These are phyloP conservation scores for Pseudisothecium myosuroides DNA, from an alignment of 225 moss, liverwort and hornwort species.

Conservation along the genomic window DNA sequence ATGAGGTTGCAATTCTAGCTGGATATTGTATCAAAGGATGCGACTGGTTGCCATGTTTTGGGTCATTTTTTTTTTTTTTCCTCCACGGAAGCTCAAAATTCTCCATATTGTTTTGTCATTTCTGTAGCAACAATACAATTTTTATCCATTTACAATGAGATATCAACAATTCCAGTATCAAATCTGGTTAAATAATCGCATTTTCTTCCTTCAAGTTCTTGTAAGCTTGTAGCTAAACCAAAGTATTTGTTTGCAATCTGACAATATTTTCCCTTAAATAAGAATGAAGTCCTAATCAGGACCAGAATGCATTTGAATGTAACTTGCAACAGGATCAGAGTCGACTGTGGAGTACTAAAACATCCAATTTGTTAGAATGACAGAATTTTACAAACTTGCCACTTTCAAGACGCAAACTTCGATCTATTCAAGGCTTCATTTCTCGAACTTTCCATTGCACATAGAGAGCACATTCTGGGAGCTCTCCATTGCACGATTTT, in stretches of 20 bases:
- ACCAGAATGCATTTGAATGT: neutral
- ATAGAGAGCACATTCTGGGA: too few species aligned
- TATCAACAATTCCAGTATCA: neutral
- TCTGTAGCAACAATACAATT: too few species aligned
- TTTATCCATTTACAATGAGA: neutral
- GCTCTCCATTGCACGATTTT: neutral
- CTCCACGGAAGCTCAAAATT: too few species aligned
- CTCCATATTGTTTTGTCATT: too few species aligned
- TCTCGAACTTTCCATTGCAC: neutral
- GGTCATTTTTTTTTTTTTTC: too few species aligned
- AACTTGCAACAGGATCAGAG: neutral
- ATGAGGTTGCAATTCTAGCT: too few species aligned
- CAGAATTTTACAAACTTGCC: neutral
- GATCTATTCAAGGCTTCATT: neutral
- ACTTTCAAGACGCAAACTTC: neutral
- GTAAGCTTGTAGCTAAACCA: neutral
- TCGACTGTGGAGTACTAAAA: neutral
- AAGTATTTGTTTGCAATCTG: neutral
- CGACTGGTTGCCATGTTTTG: too few species aligned
- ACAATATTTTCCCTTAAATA: neutral
- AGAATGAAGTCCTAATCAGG: neutral
- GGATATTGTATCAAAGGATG: too few species aligned
- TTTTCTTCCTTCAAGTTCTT: neutral
- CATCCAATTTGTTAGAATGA: neutral
- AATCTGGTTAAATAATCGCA: neutral